Evolutionary conservation across 768 basidiomycete species (phyloP), one percentile per base, ranked within the genome.

Genomic region (Lepiota venenata): DNA sequence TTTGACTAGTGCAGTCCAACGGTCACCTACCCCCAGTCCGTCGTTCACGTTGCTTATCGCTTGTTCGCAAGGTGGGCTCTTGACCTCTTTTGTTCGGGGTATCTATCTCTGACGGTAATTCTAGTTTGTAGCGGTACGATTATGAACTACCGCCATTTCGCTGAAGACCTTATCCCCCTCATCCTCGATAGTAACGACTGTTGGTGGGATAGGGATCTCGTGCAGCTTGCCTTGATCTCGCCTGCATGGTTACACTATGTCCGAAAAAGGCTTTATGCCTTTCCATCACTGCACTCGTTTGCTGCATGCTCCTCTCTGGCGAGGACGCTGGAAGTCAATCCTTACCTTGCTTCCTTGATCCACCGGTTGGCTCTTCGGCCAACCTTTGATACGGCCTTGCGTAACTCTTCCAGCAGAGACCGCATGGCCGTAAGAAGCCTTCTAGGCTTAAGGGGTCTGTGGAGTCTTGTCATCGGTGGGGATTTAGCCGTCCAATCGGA

Each of bases 121-220:
- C 32, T 9, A 11, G 32, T 25, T 25, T 5, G 32, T 8, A 11
- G 32, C 10, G 8, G 8, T 32, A 32, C 32, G 32, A 11, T 11
- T 32, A 32, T 32, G 32, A 51, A 50, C 40, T 56, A 43, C 52
- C 53, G 42, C 50, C 64, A 64, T 46, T 73, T 81, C 59, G 64
- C 79, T 57, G 72, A 79, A 61, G 81, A 84, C 63, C 72, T 83
- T 45, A 71, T 83, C 41, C 75, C 75, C 20, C 63, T 80, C 54
- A 76, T 84, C 40, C 75, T 84, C 55, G 75, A 80, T 35, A 69
- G 71, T 60, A 61, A 67, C 56, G 66, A 73, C 60, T 68, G 78
- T 60, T 82, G 81, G 81, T 83, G 81, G 81, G 72, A 76, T 20
- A 63, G 71, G 36, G 81, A 84, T 63, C 71, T 80, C 52, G 60